Percentiles rank a stretch among this genome's conserved stretches.
Evolutionary conservation across 768 basidiomycete genomes (phyloP).

Genomic region (Xerocomus brunneocitrinus): DNA sequence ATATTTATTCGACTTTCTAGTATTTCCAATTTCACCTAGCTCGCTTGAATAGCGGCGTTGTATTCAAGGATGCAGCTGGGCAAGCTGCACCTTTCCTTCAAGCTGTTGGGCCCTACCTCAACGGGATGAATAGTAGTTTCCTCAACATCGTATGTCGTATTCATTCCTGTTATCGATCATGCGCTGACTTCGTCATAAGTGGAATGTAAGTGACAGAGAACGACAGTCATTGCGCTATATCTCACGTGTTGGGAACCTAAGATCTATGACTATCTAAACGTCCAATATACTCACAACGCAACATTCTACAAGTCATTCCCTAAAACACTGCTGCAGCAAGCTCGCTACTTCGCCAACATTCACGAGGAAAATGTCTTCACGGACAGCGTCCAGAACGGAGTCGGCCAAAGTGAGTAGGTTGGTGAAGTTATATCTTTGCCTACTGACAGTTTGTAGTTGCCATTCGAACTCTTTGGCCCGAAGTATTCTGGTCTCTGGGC

Average conservation of each 20-base stretch:
- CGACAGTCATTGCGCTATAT: not conserved
- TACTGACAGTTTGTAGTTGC: constrained; percentile 43
- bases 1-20: constrained; percentile 4
- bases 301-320: constrained; percentile 72
- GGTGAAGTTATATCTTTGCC: not conserved
- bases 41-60: constrained; percentile 17
- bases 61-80: constrained; percentile 54
- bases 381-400: constrained; percentile 46
- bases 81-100: constrained; percentile 63
- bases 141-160: constrained; percentile 56
- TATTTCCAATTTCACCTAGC: constrained; percentile 25
- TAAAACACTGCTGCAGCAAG: constrained; percentile 64
- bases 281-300: constrained; percentile 74
- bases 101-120: constrained; percentile 60
- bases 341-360: constrained; percentile 68
- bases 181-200: constrained; percentile 33
- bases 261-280: constrained; percentile 76
- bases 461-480: constrained; percentile 69
- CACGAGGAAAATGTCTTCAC: constrained; percentile 76
- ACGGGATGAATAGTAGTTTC: constrained; percentile 56
- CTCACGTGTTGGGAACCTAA: constrained; percentile 22
- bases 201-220: constrained; percentile 54
- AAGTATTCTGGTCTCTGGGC: constrained; percentile 66
- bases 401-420: constrained; percentile 66
- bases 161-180: not conserved